Percentiles rank a stretch among this genome's conserved stretches.
Conservation (phyloP, 2,329 filamentous ascomycete species). For the Chaetomium strumarium region DNA sequence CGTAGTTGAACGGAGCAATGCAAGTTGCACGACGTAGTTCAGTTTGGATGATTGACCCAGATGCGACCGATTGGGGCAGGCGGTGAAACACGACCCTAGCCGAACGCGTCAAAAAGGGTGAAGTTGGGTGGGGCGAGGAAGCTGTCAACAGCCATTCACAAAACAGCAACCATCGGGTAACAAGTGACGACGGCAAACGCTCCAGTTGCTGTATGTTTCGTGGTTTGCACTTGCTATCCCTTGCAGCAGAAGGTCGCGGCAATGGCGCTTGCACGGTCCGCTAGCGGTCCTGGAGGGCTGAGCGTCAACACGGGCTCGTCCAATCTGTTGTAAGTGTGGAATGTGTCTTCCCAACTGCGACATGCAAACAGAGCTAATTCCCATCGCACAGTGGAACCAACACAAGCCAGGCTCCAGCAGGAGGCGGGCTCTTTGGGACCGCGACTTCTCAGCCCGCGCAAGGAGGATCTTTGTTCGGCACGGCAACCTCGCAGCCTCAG, state of each 20-base stretch:
- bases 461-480: conserved; percentile 27
- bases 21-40: conserved; percentile 1
- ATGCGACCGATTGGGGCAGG: conserved; percentile 15
- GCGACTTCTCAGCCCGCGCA: conserved; percentile 25
- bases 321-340: conserved; percentile 46
- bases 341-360: conserved; percentile 1
- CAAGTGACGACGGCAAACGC: conserved; percentile 3
- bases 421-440: conserved; percentile 31
- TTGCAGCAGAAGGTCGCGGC: conserved; percentile 3
- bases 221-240: background rate
- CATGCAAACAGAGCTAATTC: conserved; percentile 13
- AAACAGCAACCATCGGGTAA: background rate
- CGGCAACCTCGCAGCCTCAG: conserved; percentile 20
- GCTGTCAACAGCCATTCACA: conserved; percentile 9
- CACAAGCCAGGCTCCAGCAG: conserved; percentile 30
- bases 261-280: conserved; percentile 39
- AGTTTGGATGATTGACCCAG: background rate
- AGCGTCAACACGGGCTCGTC: conserved; percentile 59
- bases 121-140: conserved; percentile 20
- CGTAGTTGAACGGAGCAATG: background rate
- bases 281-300: conserved; percentile 54
- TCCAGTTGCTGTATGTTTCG: conserved; percentile 11
- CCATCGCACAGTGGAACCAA: conserved; percentile 25
- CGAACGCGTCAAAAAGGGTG: conserved; percentile 6
- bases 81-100: conserved; percentile 20